phyloP scores from a whole-genome alignment of 1,284 basidiomycete species.

The Neolentinus lepideus region DNA sequence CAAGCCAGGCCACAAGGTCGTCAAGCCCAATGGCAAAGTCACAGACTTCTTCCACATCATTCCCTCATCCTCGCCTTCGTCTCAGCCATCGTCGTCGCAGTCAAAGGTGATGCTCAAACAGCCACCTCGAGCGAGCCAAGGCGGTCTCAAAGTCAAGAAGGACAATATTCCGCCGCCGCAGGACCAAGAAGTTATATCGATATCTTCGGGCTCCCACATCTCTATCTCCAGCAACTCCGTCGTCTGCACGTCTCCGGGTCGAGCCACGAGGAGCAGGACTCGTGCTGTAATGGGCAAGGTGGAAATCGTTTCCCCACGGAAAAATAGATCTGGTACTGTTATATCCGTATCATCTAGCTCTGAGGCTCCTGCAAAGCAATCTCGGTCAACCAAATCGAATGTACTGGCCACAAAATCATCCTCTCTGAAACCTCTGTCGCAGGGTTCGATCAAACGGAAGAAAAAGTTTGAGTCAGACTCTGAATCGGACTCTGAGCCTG shows the following conservation, averaged over 20 bases:
- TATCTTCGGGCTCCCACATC: slow-evolving; percentile 5
- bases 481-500: neutral
- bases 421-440: neutral
- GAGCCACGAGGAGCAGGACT: neutral
- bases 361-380: neutral
- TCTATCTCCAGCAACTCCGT: slow-evolving; percentile 6
- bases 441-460: neutral
- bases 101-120: neutral
- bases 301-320: neutral
- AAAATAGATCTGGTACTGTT: neutral
- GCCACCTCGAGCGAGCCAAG: neutral
- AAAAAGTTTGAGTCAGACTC: neutral
- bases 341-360: neutral
- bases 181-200: slow-evolving; percentile 6
- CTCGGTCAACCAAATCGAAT: neutral
- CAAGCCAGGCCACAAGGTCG: neutral
- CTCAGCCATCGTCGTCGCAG: neutral
- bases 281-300: neutral
- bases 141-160: neutral
- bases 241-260: neutral
- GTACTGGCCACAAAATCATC: neutral
- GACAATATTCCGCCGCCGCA: neutral
- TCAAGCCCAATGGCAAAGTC: neutral
- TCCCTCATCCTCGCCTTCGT: neutral
- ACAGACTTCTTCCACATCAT: slow-evolving; percentile 1